phyloP scores from a whole-genome alignment of 2,329 filamentous ascomycete species.

The Didymella pomorum region DNA sequence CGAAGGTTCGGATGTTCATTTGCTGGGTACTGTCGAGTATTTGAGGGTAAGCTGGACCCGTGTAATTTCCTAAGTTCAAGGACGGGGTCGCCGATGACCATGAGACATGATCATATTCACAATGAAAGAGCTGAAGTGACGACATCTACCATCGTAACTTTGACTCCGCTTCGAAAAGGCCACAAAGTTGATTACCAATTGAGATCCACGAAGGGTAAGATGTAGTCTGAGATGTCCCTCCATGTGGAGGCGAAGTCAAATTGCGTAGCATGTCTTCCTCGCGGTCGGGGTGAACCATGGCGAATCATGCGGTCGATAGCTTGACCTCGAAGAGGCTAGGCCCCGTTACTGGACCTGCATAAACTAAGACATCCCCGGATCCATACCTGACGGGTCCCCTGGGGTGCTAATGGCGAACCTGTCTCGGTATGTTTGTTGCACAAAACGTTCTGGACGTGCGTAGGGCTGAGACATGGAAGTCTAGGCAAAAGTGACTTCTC shows the following conservation, averaged over 20 bases:
- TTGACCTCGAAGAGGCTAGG: conserved; percentile 17
- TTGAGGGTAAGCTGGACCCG: background rate
- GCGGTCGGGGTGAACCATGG: conserved; percentile 13
- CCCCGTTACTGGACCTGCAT: conserved; percentile 12
- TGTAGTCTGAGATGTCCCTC: conserved; percentile 2
- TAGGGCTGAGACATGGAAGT: conserved; percentile 40
- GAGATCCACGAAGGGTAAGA: conserved; percentile 1
- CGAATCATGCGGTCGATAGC: conserved; percentile 12
- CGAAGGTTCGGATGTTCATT: background rate
- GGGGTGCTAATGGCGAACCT: conserved; percentile 20
- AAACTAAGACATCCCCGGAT: conserved; percentile 24
- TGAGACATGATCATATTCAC: conserved; percentile 11
- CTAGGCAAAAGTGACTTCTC: conserved; percentile 27
- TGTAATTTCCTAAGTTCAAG: background rate
- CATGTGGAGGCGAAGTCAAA: conserved; percentile 11
- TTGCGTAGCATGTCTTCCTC: conserved; percentile 9
- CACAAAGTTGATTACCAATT: conserved; percentile 4
- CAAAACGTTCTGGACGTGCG: conserved; percentile 38
- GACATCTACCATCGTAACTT: background rate
- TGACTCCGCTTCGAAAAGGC: background rate
- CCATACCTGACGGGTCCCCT: conserved; percentile 21
- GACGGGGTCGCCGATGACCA: background rate
- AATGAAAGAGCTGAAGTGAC: background rate
- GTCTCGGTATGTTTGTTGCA: conserved; percentile 27
- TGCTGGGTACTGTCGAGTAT: background rate